Evolutionary conservation across 2,329 filamentous ascomycete genomes (phyloP), one percentile per base, ranked within the genome.

Genomic region (Penicillium sp.): DNA sequence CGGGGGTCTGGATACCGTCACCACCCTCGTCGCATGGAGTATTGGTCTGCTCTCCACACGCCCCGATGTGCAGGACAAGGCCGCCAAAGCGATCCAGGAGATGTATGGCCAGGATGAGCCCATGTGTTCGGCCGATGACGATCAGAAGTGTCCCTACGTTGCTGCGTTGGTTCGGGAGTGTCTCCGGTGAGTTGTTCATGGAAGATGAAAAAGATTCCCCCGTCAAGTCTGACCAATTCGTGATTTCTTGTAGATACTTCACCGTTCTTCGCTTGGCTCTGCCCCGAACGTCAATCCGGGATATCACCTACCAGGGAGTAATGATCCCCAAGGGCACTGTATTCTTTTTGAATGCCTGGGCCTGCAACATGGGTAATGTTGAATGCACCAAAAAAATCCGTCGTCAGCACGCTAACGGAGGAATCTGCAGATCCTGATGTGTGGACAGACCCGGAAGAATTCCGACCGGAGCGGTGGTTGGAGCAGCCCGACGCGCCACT

Each of bases 281-380:
- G 1, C 86, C 86, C 1, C 80, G 86, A 10, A 83, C 82, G 0
- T 86, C 85, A 0, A 82, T 86, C 54, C 83, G 81, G 60, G 84
- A 87, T 52, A 76, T 89, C 3, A 72, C 75, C 0, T 88, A 87
- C 56, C 71, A 86, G 10, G 84, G 81, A 19, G 79, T 80, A 31
- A 68, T 79, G 6, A 86, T 89, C 41, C 86, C 86, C 1, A 82
- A 82, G 45, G 85, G 85, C 0, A 87, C 84, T 1, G 82, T 87
- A 0, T 79, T 88, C 35, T 89, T 87, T 68, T 73, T 89, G 26
- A 89, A 89, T 56, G 83, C 85, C 0, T 88, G 85, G 86, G 85
- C 85, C 3, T 88, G 86, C 64, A 88, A 89, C 59, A 87, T 86
- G 83, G 85, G 84, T 85, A 73, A 39, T 41, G 27, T 41, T 22